Percentiles rank a stretch among this genome's conserved stretches.
Conservation (phyloP, 441 rosid species). For the Hura crepitans region DNA sequence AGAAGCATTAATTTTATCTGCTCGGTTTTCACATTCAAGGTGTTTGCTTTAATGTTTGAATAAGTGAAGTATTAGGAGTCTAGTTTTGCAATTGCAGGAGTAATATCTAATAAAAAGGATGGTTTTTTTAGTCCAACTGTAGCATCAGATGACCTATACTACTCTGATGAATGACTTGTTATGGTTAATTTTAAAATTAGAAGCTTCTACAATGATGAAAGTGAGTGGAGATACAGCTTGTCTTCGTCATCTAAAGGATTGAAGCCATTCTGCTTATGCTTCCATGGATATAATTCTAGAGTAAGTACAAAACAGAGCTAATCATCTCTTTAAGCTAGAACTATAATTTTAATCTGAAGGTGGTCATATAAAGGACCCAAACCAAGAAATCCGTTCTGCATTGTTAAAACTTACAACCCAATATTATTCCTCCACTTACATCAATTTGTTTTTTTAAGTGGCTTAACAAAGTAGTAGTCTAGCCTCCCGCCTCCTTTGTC, state of each 20-base stretch:
- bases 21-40: not conserved
- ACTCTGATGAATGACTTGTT: no score
- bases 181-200: not conserved
- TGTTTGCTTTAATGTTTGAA: constrained; percentile 12
- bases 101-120: not conserved
- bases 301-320: constrained; percentile 4
- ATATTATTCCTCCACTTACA: constrained; percentile 2
- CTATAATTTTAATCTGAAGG: not conserved
- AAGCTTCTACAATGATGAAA: not conserved
- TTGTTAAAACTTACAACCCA: constrained; percentile 1
- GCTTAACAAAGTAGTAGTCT: constrained; percentile 15
- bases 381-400: not conserved
- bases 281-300: not conserved
- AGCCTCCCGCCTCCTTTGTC: constrained; percentile 49
- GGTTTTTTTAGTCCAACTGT: no score
- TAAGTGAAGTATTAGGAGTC: not conserved
- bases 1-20: not conserved
- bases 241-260: not conserved
- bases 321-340: not conserved
- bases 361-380: not conserved
- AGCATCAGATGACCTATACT: not conserved
- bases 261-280: not conserved
- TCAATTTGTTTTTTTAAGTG: not conserved
- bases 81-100: not conserved
- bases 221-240: not conserved